phyloP scores from a whole-genome alignment of 2,329 filamentous ascomycete genomes.

The Capronia americana region DNA sequence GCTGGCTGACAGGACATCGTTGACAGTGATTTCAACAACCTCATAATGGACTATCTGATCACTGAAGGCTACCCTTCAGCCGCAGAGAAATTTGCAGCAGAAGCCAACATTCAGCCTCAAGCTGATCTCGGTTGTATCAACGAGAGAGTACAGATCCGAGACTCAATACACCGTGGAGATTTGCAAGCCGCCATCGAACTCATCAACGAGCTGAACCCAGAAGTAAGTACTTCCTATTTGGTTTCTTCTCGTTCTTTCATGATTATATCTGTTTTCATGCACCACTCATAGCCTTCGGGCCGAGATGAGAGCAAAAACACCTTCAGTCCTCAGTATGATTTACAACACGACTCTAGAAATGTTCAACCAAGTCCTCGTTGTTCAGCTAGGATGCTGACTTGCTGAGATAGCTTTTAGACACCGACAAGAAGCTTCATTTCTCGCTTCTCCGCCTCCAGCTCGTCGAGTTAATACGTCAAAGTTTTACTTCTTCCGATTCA shows the following conservation, averaged over 20 bases:
- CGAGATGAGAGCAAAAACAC: constrained; percentile 85
- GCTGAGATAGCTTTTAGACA: constrained; percentile 77
- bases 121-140: constrained; percentile 76
- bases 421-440: constrained; percentile 83
- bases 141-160: constrained; percentile 80
- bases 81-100: constrained; percentile 89
- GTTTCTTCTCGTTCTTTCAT: constrained; percentile 60
- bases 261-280: constrained; percentile 99
- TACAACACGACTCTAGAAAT: constrained; percentile 39
- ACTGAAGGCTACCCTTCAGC: constrained; percentile 94
- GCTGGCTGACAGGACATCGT: constrained; percentile 40
- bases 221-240: constrained; percentile 66
- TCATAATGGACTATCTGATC: constrained; percentile 96
- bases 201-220: constrained; percentile 86
- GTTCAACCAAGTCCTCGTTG: constrained; percentile 21
- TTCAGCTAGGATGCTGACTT: constrained; percentile 19
- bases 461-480: constrained; percentile 82
- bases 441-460: constrained; percentile 87
- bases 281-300: constrained; percentile 96
- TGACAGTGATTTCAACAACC: constrained; percentile 85
- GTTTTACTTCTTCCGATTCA: constrained; percentile 64
- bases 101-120: constrained; percentile 82
- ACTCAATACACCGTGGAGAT: constrained; percentile 82
- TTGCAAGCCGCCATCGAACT: constrained; percentile 84
- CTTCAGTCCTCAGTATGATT: constrained; percentile 90